Conservation (phyloP, 257 asterid genomes). For the Sherardia arvensis region DNA sequence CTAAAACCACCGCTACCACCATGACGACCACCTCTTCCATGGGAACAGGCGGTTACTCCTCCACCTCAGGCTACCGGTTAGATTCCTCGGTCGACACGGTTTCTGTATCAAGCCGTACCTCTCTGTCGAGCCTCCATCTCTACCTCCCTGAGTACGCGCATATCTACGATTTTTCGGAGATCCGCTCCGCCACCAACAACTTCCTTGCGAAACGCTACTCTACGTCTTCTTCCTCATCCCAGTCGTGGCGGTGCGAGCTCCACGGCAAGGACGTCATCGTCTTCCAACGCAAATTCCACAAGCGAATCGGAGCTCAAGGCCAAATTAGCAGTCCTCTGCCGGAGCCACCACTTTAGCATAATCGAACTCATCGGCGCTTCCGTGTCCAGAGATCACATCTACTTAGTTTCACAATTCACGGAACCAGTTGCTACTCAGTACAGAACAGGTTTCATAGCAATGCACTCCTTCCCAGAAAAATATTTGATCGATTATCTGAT, state of each 20-base stretch:
- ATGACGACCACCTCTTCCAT: conserved; percentile 5
- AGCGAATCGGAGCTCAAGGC: conserved; percentile 28
- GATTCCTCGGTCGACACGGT: conserved; percentile 51
- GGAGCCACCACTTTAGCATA: conserved; percentile 66
- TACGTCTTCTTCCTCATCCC: conserved; percentile 66
- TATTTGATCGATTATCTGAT: no score
- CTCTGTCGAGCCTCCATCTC: conserved; percentile 49
- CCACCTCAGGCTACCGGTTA: conserved; percentile 14
- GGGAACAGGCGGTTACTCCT: neutral
- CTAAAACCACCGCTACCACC: conserved; percentile 7
- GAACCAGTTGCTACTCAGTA: no score
- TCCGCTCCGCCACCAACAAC: conserved; percentile 86
- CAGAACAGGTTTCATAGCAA: no score
- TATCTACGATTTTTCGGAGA: conserved; percentile 68
- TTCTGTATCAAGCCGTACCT: conserved; percentile 42
- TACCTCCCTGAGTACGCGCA: conserved; percentile 50
- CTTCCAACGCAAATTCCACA: conserved; percentile 63
- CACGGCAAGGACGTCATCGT: conserved; percentile 54
- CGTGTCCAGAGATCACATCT: conserved; percentile 61
- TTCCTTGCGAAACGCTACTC: conserved; percentile 73
- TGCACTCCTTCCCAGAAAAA: no score
- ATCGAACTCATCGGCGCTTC: conserved; percentile 69
- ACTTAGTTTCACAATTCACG: no score
- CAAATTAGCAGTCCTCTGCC: conserved; percentile 51
- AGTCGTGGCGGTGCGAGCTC: conserved; percentile 77